A percentile compares a stretch with the other conserved stretches of the same genome.
Conservation (phyloP, 2,329 filamentous ascomycete genomes). For the Talaromyces sp. region DNA sequence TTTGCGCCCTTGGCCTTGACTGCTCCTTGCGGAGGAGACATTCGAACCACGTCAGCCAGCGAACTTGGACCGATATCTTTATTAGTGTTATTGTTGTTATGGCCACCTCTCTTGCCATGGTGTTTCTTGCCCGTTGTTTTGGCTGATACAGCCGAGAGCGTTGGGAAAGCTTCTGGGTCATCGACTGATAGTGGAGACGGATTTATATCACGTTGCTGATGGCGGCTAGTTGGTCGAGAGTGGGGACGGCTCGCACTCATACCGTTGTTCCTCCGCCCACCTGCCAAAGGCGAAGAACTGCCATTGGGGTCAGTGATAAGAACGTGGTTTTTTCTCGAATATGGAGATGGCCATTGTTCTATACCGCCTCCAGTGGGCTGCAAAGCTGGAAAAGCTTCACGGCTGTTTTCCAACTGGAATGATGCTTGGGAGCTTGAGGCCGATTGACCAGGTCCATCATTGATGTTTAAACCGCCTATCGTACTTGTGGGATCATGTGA, state of each 20-base stretch:
- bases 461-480: slow-evolving; percentile 72
- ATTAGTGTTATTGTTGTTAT: slow-evolving; percentile 64
- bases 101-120: slow-evolving; percentile 82
- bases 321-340: slow-evolving; percentile 39
- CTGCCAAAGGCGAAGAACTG: slow-evolving; percentile 20
- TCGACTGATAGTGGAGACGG: slow-evolving; percentile 73
- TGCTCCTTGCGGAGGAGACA: slow-evolving; percentile 79
- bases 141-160: slow-evolving; percentile 64
- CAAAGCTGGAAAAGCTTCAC: slow-evolving; percentile 77
- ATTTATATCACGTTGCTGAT: slow-evolving; percentile 60
- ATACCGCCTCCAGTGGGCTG: slow-evolving; percentile 53
- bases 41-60: slow-evolving; percentile 88
- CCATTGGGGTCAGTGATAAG: slow-evolving; percentile 43
- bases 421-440: slow-evolving; percentile 58
- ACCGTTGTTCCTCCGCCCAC: slow-evolving; percentile 35
- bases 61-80: slow-evolving; percentile 71
- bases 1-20: slow-evolving; percentile 48
- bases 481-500: slow-evolving; percentile 90
- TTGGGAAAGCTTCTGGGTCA: slow-evolving; percentile 92
- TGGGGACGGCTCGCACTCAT: slow-evolving; percentile 60
- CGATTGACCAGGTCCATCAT: slow-evolving; percentile 45
- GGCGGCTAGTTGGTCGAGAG: slow-evolving; percentile 79
- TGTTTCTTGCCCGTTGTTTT: slow-evolving; percentile 79
- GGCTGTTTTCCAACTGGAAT: slow-evolving; percentile 71
- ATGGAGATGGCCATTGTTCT: slow-evolving; percentile 54